Base-by-base conservation (phyloP, 78 protist genomes). In the Cavenderia fasciculata region DNA sequence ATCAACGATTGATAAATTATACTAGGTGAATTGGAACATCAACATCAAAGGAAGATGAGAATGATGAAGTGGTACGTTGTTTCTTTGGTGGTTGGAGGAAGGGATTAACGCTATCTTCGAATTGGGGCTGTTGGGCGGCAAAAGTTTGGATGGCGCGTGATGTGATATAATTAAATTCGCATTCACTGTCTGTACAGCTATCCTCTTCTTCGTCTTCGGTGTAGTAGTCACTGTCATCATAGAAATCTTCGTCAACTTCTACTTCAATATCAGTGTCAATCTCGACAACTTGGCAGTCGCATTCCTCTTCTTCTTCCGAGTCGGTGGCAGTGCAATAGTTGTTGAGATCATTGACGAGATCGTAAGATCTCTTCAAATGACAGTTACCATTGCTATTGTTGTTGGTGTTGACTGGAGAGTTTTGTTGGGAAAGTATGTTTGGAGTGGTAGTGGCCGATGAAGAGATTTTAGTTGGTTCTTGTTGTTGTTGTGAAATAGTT, bases 51-150 rank as follows among this genome's bases (percentile, higher is more conserved):
- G n/a, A n/a, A n/a, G n/a, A n/a, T n/a, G n/a, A n/a, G n/a, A 63
- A 33, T 18, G 90, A 38, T 40, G 90, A 68, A 21, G 90, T 47
- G 12, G 90, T 82, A 52, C 90, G 34, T 49, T 82, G 90, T 56
- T 82, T 82, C 47, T 82, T 82, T 41, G 90, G 79, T 68, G 90
- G 90, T 68, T 82, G 90, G 12, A 82, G 27, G 49, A 82, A 79
- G 38, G 90, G 90, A 57, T 82, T 82, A 27, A 33, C 21, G n/a
- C n/a, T n/a, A 49, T 12, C n/a, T n/a, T n/a, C n/a, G n/a, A n/a
- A n/a, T n/a, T n/a, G n/a, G n/a, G n/a, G n/a, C n/a, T n/a, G n/a
- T n/a, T n/a, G n/a, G n/a, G n/a, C n/a, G n/a, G n/a, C n/a, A n/a
- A n/a, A n/a, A n/a, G n/a, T n/a, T n/a, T n/a, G n/a, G n/a, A n/a